Evolutionary conservation across 202 grass and related monocot species (phyloP), one percentile per base, ranked within the genome.

Genomic region (Zoysia matrella): DNA sequence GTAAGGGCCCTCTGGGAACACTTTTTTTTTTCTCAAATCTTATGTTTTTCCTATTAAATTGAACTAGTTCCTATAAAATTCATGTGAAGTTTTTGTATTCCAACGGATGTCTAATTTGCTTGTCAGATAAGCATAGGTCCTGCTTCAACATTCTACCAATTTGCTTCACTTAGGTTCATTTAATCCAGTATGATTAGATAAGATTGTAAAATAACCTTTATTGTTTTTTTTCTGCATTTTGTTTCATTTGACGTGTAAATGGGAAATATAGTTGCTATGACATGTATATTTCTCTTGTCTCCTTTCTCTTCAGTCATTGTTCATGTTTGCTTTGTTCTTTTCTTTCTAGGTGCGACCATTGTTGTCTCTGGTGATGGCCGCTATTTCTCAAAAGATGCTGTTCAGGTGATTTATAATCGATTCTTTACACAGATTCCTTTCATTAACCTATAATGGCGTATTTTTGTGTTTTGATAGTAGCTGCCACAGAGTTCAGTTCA

Each of bases 361-460:
- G 96, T 98, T 81, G 92, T 98, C 69, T 98, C 96, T 7, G 92
- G 96, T 65, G 96, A 98, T 95, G 96, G 96, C 16, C 96, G 96
- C 53, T 98, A 95, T 84, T 98, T 95, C 89, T 98, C 96, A 41
- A 88, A 98, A 81, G 96, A 95, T 83, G 93, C 96, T 72, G 87
- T 98, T 93, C 92, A 98, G 93, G 93, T 92, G 81, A 84, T 85
- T 60, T 73, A 22, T 47, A 62, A 47, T 75, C 51, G 8, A 77
- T 14, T 55, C 16, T 61, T 80, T 18, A 52, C 36, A 77, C 45
- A 72, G 77, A 10, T 47, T 8, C 48, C 13, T 78, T 72, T 13
- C 52, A 62, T 70, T 4, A 53, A 54, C 43, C 61, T 41, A 57
- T 42, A 66, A 51, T 88, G 12, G n/a, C 48, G n/a, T 71, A 22